Evolutionary conservation across 495 filamentous ascomycete species (phyloP).

Genomic region (Halenospora varia): DNA sequence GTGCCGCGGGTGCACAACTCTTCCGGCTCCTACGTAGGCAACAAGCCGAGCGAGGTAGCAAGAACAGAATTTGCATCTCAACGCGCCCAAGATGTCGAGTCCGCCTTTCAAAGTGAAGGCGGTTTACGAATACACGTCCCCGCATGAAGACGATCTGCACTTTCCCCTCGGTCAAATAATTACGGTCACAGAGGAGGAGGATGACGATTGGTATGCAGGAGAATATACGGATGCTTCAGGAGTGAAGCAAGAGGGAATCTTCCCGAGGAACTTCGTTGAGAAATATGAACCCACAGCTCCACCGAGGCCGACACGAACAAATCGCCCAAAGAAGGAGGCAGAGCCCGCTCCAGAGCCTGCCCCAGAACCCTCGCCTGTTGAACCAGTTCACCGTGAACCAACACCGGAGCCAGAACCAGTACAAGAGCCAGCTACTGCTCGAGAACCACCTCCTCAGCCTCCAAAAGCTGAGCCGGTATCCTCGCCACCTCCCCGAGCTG

Average conservation of each 20-base stretch:
- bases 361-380: constrained; percentile 29
- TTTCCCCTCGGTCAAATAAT: constrained; percentile 85
- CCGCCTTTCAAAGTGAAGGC: constrained; percentile 92
- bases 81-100: constrained; percentile 57
- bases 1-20: constrained; percentile 1
- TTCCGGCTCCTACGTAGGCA: constrained; percentile 14
- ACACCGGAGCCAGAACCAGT: constrained; percentile 32
- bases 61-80: constrained; percentile 3
- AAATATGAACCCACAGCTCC: constrained; percentile 88
- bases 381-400: too few species aligned
- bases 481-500: constrained; percentile 24
- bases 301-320: constrained; percentile 70
- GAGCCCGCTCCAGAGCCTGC: constrained; percentile 32
- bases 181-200: constrained; percentile 87
- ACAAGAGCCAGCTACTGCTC: constrained; percentile 38
- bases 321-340: constrained; percentile 69
- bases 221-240: constrained; percentile 78
- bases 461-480: constrained; percentile 27
- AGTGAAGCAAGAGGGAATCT: constrained; percentile 78
- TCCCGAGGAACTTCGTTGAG: constrained; percentile 96
- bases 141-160: constrained; percentile 89
- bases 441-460: constrained; percentile 34
- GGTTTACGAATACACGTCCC: constrained; percentile 86
- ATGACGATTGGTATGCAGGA: constrained; percentile 91
- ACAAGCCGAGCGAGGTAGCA: constrained; percentile 9